Evolutionary conservation across 2,329 filamentous ascomycete species (phyloP).

Genomic region (Zymoseptoria crescenta): DNA sequence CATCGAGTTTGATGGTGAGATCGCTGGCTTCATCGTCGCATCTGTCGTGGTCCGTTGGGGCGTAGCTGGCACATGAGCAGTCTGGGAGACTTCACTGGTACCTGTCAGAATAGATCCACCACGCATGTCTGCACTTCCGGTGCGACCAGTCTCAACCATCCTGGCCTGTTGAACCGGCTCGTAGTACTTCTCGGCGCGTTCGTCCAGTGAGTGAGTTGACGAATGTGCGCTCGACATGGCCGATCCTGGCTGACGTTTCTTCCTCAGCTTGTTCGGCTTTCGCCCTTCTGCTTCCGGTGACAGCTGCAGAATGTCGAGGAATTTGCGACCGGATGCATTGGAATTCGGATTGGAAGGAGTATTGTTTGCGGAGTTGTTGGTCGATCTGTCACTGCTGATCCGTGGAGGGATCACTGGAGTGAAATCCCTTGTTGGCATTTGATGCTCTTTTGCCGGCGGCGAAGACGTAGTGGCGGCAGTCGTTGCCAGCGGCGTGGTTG

Average conservation of each 20-base stretch:
- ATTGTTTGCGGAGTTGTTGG: conserved; percentile 23
- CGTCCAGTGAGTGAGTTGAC: conserved; percentile 61
- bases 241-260: conserved; percentile 73
- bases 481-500: conserved; percentile 28
- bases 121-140: conserved; percentile 11
- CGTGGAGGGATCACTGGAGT: conserved; percentile 31
- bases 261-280: conserved; percentile 83
- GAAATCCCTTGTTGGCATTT: conserved; percentile 28
- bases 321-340: conserved; percentile 21
- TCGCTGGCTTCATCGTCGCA: conserved; percentile 53
- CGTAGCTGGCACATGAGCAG: conserved; percentile 42
- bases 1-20: conserved; percentile 69
- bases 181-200: conserved; percentile 6
- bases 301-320: conserved; percentile 64
- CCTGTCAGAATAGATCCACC: not conserved
- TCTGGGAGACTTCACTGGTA: conserved; percentile 31
- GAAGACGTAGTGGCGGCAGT: conserved; percentile 25
- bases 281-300: conserved; percentile 51
- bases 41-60: conserved; percentile 63
- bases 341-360: conserved; percentile 22
- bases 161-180: conserved; percentile 22
- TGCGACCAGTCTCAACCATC: conserved; percentile 18
- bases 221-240: conserved; percentile 83
- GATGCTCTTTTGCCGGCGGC: conserved; percentile 22
- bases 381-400: conserved; percentile 13